phyloP scores from a whole-genome alignment of 495 filamentous ascomycete genomes.

The Tuber calosporum region DNA sequence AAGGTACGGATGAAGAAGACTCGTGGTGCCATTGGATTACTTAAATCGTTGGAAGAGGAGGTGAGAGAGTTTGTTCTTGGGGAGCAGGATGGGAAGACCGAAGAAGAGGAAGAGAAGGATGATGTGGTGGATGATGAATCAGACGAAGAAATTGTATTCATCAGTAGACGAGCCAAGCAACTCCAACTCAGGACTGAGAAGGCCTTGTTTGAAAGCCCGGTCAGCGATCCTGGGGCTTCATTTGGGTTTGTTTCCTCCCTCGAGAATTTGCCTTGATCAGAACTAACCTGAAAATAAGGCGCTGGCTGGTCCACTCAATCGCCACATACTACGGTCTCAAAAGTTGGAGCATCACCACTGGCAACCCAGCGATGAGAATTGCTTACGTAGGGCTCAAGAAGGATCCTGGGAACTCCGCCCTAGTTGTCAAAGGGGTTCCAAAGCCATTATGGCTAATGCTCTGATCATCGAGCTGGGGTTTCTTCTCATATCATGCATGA shows the following conservation, averaged over 20 bases:
- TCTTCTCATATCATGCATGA: background rate
- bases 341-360: conserved; percentile 73
- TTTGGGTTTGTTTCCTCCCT: conserved; percentile 63
- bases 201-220: conserved; percentile 69
- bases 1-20: conserved; percentile 61
- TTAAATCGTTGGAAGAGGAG: conserved; percentile 60
- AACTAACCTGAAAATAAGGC: conserved; percentile 49
- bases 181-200: conserved; percentile 50
- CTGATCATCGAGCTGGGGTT: conserved; percentile 9
- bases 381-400: conserved; percentile 77
- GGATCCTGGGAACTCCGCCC: conserved; percentile 22
- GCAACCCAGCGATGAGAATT: conserved; percentile 66
- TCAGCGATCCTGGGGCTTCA: conserved; percentile 63
- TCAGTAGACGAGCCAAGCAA: conserved; percentile 50
- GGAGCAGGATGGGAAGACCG: conserved; percentile 45
- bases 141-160: conserved; percentile 72
- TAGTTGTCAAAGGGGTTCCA: conserved; percentile 14
- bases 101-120: conserved; percentile 43
- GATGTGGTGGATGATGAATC: conserved; percentile 46
- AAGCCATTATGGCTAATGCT: conserved; percentile 37
- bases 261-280: conserved; percentile 15
- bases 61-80: conserved; percentile 54
- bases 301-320: conserved; percentile 90
- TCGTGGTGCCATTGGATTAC: conserved; percentile 59
- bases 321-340: conserved; percentile 86